Evolutionary conservation across 1,284 basidiomycete species (phyloP).

Genomic region (Moesziomyces aphidis): DNA sequence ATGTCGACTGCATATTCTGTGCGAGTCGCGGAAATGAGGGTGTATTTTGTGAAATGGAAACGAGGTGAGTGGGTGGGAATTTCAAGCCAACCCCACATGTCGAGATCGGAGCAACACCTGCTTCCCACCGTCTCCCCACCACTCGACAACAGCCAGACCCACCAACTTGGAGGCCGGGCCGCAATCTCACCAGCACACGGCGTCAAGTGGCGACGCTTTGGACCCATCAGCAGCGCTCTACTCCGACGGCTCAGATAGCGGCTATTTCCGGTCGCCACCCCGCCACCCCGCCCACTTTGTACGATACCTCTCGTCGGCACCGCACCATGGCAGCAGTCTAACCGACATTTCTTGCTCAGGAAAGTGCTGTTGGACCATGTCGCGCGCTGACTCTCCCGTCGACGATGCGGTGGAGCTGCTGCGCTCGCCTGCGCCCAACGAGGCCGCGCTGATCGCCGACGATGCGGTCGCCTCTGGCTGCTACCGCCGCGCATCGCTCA

Average conservation of each 20-base stretch:
- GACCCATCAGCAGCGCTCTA: too few species aligned
- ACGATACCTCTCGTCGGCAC: neutral
- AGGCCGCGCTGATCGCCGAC: conserved; percentile 20
- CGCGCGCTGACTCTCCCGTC: neutral
- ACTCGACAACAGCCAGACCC: too few species aligned
- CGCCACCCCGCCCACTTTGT: too few species aligned
- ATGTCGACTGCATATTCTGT: neutral
- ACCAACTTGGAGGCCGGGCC: too few species aligned
- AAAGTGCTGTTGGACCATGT: neutral
- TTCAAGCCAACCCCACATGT: too few species aligned
- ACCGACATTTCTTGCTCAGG: neutral
- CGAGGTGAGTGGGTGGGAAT: too few species aligned
- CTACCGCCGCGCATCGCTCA: conserved; percentile 24
- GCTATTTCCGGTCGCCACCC: too few species aligned
- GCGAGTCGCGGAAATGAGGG: neutral
- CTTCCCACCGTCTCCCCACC: too few species aligned
- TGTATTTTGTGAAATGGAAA: neutral
- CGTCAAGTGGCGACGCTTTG: too few species aligned
- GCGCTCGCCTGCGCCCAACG: conserved; percentile 3
- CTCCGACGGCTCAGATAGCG: too few species aligned
- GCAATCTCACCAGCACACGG: too few species aligned
- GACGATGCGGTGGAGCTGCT: conserved; percentile 23
- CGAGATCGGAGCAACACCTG: too few species aligned
- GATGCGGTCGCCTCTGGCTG: conserved; percentile 20
- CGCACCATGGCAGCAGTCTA: neutral